Base-by-base conservation (phyloP, 2,329 filamentous ascomycete genomes). In the Golovinomyces cichoracearum region DNA sequence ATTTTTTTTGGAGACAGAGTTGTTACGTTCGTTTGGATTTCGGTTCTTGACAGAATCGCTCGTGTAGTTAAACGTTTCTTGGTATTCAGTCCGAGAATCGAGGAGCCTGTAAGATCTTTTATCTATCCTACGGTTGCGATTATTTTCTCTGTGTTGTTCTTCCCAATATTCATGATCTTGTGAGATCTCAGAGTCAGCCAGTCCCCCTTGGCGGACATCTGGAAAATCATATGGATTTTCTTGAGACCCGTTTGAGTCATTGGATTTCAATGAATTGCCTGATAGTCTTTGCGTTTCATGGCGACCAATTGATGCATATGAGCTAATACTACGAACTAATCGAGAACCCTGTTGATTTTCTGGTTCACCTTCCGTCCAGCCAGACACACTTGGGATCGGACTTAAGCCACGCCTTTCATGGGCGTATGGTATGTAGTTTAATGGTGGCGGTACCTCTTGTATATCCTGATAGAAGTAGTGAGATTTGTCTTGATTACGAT, bases 381-480 rank as follows among this genome's bases (percentile, higher is more conserved):
- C 90, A 10, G 84, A 88, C 15, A 93, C 83, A 57, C 86, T 94
- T 55, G 90, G 86, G 51, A 93, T 86, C 0, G 88, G 88, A 59
- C 86, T 94, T 45, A 92, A 65, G 10, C 77, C 79, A 38, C 82
- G 78, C 48, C 74, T 71, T 55, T 80, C 74, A 10, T 75, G 70
- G 56, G 78, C 72, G 53, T 82, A 78, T 1, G 78, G 73, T n/a
- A 77, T 69, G 55, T 80, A 80, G 54, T 73, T 73, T 25, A 77
- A 63, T 15, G 73, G 74, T 2, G 73, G 71, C 1, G 75, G 74
- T 2, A 79, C 75, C 52, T 78, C 73, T 55, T 78, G 75, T 2
- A 55, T 54, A 42, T 57, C 57, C 41, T 61, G 57, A 49, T 59
- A 63, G 38, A 61, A 59, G 49, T 72, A 69, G 52, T 70, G 68